Evolutionary conservation across 805 yeast species (phyloP).

Genomic region (Zygosaccharomyces pseudorouxii): DNA sequence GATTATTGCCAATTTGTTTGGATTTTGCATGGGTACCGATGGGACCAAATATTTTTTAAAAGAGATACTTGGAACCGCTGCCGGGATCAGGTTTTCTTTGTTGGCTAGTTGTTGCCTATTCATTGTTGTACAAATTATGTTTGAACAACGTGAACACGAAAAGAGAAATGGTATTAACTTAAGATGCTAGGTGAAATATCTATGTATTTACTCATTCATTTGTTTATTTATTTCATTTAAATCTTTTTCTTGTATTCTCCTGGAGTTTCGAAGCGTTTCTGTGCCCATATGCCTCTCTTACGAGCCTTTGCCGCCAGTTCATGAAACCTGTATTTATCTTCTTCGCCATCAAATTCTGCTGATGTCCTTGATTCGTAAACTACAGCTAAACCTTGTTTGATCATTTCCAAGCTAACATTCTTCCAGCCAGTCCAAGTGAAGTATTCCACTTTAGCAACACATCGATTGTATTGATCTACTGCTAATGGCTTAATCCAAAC

Average conservation of each 20-base stretch:
- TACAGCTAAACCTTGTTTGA: slow-evolving; percentile 74
- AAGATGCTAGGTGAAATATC: slow-evolving; percentile 47
- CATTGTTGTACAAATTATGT: slow-evolving; percentile 89
- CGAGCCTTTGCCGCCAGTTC: slow-evolving; percentile 57
- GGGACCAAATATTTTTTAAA: slow-evolving; percentile 64
- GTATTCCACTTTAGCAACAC: slow-evolving; percentile 70
- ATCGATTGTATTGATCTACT: slow-evolving; percentile 83
- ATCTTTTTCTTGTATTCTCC: slow-evolving; percentile 62
- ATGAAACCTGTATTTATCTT: slow-evolving; percentile 49
- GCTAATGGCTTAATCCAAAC: slow-evolving; percentile 75
- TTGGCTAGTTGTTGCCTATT: slow-evolving; percentile 63
- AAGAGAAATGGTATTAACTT: slow-evolving; percentile 77
- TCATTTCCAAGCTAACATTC: slow-evolving; percentile 86
- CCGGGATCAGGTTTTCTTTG: slow-evolving; percentile 61
- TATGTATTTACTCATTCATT: not conserved
- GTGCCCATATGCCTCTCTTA: slow-evolving; percentile 67
- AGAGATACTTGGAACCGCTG: slow-evolving; percentile 67
- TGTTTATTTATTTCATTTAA: not conserved
- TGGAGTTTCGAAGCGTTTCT: slow-evolving; percentile 58
- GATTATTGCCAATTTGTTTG: slow-evolving; percentile 95
- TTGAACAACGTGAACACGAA: slow-evolving; percentile 84
- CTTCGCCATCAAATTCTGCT: slow-evolving; percentile 83
- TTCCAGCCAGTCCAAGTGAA: slow-evolving; percentile 56
- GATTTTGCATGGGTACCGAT: slow-evolving; percentile 88
- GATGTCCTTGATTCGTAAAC: slow-evolving; percentile 80